These are phyloP conservation scores for Cinnamomum chago DNA, from an alignment of 164 flowering plant genomes.

Conservation along the genomic window DNA sequence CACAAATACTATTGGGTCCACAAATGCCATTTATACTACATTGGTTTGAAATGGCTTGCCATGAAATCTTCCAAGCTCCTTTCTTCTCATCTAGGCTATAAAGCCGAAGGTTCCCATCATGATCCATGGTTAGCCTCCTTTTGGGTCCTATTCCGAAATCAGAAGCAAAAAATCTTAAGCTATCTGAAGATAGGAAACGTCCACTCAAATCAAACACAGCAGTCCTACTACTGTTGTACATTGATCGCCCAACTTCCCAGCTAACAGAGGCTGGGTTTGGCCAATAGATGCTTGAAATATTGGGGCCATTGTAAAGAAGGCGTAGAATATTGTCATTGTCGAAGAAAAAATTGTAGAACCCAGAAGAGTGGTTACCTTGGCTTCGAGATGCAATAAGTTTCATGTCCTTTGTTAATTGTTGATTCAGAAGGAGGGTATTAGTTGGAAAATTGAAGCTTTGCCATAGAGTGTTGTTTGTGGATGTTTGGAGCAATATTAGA, in stretches of 20 bases:
- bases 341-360: too few relatives aligned
- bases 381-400: too few relatives aligned
- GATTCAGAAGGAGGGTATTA: conserved; percentile 42
- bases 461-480: neutral
- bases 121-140: conserved; percentile 18
- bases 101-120: conserved; percentile 9
- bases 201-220: conserved; percentile 12
- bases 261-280: neutral
- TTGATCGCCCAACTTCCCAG: conserved; percentile 6
- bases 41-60: neutral
- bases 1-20: conserved; percentile 1
- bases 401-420: conserved; percentile 15
- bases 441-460: conserved; percentile 15
- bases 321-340: too few relatives aligned
- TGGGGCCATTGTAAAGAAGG: too few relatives aligned
- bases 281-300: too few relatives aligned
- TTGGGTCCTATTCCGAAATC: conserved; percentile 9
- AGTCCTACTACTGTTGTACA: conserved; percentile 15
- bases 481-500: conserved; percentile 20
- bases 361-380: too few relatives aligned
- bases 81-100: conserved; percentile 2
- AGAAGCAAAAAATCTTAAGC: conserved; percentile 3
- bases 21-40: conserved; percentile 5
- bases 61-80: conserved; percentile 12
- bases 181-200: conserved; percentile 10